A percentile compares a stretch with the other conserved stretches of the same genome.
phyloP scores from a whole-genome alignment of 2,329 filamentous ascomycete species.

The Delphinella strobiligena region DNA sequence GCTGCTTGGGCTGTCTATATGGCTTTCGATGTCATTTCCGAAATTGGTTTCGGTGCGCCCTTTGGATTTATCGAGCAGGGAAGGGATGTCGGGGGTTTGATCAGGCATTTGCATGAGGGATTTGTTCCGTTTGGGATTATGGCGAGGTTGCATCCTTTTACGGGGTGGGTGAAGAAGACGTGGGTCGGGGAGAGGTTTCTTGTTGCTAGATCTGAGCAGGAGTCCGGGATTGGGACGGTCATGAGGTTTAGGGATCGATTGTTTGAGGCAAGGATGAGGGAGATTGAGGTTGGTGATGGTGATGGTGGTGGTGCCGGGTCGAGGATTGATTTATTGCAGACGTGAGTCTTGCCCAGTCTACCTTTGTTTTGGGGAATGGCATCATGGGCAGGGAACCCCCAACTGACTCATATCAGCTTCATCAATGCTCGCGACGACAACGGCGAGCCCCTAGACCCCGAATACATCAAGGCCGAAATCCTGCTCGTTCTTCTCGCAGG shows the following conservation, averaged over 20 bases:
- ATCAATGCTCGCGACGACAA: constrained; percentile 25
- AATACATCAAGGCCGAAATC: constrained; percentile 43
- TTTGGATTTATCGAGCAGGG: constrained; percentile 44
- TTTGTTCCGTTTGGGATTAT: constrained; percentile 40
- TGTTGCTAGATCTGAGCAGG: constrained; percentile 40
- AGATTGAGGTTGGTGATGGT: constrained; percentile 35
- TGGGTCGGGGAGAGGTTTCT: constrained; percentile 38
- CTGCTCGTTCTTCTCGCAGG: constrained; percentile 40
- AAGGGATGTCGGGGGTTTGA: constrained; percentile 41
- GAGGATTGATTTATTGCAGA: constrained; percentile 43
- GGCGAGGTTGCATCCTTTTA: constrained; percentile 41
- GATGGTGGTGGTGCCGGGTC: constrained; percentile 20
- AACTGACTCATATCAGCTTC: constrained; percentile 16
- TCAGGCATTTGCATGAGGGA: constrained; percentile 43
- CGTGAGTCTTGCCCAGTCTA: too few species aligned
- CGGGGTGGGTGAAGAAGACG: constrained; percentile 42
- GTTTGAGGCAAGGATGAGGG: constrained; percentile 35
- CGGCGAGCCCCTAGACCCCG: constrained; percentile 34
- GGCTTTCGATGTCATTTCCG: constrained; percentile 47
- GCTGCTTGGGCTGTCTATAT: constrained; percentile 43
- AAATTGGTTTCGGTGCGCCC: constrained; percentile 43
- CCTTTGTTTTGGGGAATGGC: too few species aligned
- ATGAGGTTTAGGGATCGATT: constrained; percentile 47
- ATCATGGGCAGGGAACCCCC: too few species aligned
- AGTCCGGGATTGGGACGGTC: constrained; percentile 42